Evolutionary conservation across 2,329 filamentous ascomycete genomes (phyloP).

Genomic region (Plenodomus lindquistii): DNA sequence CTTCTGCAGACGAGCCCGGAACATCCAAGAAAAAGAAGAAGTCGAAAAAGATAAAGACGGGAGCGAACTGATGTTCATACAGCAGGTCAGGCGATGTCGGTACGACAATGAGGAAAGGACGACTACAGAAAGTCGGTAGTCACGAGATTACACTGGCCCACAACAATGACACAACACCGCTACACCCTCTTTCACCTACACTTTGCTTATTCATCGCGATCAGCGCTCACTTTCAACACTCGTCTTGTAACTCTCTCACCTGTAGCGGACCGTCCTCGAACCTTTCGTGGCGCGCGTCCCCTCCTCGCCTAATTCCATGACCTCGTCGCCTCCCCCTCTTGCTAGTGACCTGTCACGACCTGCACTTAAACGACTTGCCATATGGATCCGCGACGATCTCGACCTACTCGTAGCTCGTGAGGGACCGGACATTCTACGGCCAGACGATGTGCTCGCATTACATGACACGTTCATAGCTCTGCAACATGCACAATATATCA

Average conservation of each 20-base stretch:
- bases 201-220: neutral
- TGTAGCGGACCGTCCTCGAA: neutral
- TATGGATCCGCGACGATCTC: constrained; percentile 54
- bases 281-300: neutral
- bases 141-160: neutral
- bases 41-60: constrained; percentile 11
- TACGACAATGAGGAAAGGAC: neutral
- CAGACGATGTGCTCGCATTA: constrained; percentile 50
- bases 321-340: constrained; percentile 8
- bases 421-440: constrained; percentile 47
- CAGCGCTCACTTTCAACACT: neutral
- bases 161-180: neutral
- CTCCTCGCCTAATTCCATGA: neutral
- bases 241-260: no score
- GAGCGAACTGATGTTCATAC: neutral
- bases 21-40: constrained; percentile 29
- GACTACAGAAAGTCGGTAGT: neutral
- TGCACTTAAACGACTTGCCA: constrained; percentile 42
- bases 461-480: constrained; percentile 47
- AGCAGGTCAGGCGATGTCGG: neutral
- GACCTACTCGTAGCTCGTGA: constrained; percentile 52
- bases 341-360: constrained; percentile 25
- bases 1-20: neutral
- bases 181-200: neutral
- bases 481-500: constrained; percentile 27